phyloP scores from a whole-genome alignment of 2,329 filamentous ascomycete species.

The Botrytis elliptica region DNA sequence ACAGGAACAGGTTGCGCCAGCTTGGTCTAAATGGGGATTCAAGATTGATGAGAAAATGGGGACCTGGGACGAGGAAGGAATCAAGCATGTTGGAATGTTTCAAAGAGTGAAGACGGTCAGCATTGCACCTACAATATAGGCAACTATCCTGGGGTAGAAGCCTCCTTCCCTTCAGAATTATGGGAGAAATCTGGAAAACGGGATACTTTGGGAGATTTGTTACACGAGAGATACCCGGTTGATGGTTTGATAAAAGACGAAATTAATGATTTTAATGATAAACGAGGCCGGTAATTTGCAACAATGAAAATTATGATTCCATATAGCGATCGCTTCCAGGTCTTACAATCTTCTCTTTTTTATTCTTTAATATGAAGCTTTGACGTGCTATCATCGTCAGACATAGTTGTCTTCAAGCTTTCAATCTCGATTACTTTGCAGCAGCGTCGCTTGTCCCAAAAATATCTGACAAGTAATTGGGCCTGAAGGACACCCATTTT shows the following conservation, averaged over 20 bases:
- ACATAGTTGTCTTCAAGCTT: not conserved
- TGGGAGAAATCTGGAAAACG: not conserved
- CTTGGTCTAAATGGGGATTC: slow-evolving; percentile 76
- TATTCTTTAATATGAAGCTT: not conserved
- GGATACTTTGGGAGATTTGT: not conserved
- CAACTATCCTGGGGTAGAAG: not conserved
- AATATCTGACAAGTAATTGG: too few species aligned
- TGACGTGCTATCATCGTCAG: not conserved
- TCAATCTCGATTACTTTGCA: not conserved
- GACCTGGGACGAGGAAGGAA: slow-evolving; percentile 80
- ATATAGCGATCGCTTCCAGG: not conserved
- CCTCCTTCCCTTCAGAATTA: not conserved
- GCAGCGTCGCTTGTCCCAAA: not conserved
- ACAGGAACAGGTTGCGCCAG: slow-evolving; percentile 61
- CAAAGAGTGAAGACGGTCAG: slow-evolving; percentile 43
- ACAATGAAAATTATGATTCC: too few species aligned
- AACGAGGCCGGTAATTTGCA: not conserved
- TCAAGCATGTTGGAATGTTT: slow-evolving; percentile 85
- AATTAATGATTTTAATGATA: not conserved
- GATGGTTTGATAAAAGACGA: not conserved
- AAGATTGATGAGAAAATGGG: slow-evolving; percentile 70
- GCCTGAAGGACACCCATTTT: too few species aligned
- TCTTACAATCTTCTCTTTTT: not conserved
- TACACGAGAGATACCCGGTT: not conserved
- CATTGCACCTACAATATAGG: slow-evolving; percentile 26